phyloP scores from a whole-genome alignment of 176 grass and related monocot genomes.

The Oropetium thomaeum region DNA sequence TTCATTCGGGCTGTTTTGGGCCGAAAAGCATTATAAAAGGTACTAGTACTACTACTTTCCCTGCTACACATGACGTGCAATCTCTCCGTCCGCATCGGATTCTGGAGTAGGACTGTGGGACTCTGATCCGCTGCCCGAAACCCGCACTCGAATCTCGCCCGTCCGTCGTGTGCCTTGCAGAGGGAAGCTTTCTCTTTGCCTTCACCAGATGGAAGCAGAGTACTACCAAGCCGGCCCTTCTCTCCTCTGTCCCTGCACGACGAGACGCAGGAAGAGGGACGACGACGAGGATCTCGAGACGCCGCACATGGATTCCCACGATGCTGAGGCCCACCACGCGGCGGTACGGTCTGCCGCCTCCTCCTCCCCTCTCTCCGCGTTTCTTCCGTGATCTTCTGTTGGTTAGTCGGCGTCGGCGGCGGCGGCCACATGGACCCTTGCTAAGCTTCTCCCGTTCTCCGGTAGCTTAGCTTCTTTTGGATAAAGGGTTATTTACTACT shows the following conservation, averaged over 20 bases:
- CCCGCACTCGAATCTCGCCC: not conserved
- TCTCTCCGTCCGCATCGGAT: too few relatives aligned
- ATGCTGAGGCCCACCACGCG: constrained; percentile 4
- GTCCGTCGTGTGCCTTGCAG: not conserved
- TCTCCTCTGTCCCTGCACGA: not conserved
- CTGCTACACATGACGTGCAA: too few relatives aligned
- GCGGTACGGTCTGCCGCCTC: not conserved
- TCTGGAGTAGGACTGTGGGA: too few relatives aligned
- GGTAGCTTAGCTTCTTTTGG: not conserved
- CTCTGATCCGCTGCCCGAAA: too few relatives aligned
- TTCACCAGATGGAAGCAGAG: constrained; percentile 21
- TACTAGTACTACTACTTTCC: too few relatives aligned
- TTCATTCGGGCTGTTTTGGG: too few relatives aligned
- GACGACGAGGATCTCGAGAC: not conserved
- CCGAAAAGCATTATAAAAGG: too few relatives aligned
- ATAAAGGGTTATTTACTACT: not conserved
- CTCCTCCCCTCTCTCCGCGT: not conserved
- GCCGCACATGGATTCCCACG: constrained; percentile 12
- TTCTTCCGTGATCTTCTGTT: not conserved
- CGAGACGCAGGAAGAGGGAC: constrained; percentile 22
- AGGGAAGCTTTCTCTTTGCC: not conserved
- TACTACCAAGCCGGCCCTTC: not conserved
- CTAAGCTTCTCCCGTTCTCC: too few relatives aligned
- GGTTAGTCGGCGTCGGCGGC: not conserved
- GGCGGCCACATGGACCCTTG: not conserved